A percentile compares a stretch with the other conserved stretches of the same genome.
phyloP scores from a whole-genome alignment of 805 yeast genomes.

The Teunomyces stri region DNA sequence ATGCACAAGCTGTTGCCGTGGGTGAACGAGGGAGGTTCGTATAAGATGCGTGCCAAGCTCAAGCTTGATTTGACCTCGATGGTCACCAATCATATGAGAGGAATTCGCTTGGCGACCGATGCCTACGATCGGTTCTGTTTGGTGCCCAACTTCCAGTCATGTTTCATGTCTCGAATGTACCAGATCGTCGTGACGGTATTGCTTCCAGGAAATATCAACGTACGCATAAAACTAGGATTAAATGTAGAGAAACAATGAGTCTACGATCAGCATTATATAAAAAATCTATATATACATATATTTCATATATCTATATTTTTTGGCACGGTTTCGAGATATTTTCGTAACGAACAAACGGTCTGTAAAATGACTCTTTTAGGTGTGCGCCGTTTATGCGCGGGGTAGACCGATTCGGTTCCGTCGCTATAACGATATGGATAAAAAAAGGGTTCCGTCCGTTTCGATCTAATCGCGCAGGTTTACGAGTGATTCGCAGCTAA shows the following conservation, averaged over 20 bases:
- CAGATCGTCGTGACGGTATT: conserved; percentile 22
- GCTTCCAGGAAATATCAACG: conserved; percentile 2
- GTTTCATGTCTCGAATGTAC: conserved; percentile 32
- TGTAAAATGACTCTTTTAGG: too few relatives aligned
- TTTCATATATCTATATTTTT: too few relatives aligned
- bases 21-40: neutral
- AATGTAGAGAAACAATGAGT: neutral
- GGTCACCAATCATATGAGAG: conserved; percentile 10
- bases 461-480: too few relatives aligned
- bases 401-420: too few relatives aligned
- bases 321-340: too few relatives aligned
- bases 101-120: neutral
- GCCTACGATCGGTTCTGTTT: conserved; percentile 27
- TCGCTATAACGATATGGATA: too few relatives aligned
- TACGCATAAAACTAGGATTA: conserved; percentile 1
- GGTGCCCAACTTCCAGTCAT: conserved; percentile 41
- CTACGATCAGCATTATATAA: too few relatives aligned
- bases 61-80: conserved; percentile 13
- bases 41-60: conserved; percentile 4
- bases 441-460: too few relatives aligned
- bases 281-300: too few relatives aligned
- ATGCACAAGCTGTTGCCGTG: conserved; percentile 12
- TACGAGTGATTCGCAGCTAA: neutral
- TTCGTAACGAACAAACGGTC: too few relatives aligned
- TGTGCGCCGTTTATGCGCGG: too few relatives aligned